These are phyloP conservation scores for Phyllostachys edulis DNA, from an alignment of 176 grass and related monocot genomes.

Conservation along the genomic window DNA sequence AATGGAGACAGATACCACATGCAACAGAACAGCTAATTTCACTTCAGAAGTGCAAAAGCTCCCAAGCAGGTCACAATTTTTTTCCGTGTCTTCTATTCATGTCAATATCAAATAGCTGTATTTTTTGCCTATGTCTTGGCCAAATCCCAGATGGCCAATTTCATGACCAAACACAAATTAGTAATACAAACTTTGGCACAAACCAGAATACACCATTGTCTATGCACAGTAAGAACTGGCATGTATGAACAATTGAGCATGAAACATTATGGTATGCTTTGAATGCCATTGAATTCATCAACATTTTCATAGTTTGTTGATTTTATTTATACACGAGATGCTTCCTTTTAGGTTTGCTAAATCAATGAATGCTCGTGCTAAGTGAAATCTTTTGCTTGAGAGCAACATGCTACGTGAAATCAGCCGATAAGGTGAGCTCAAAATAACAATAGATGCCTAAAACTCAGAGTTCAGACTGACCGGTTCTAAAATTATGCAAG, in stretches of 20 bases:
- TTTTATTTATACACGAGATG: background rate
- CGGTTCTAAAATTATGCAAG: background rate
- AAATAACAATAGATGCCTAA: background rate
- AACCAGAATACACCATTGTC: background rate
- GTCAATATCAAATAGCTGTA: conserved; percentile 12
- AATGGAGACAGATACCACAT: conserved; percentile 10
- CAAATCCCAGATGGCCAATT: conserved; percentile 7
- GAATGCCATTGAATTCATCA: background rate
- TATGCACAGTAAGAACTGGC: background rate
- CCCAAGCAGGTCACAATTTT: background rate
- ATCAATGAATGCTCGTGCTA: background rate
- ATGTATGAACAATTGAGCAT: background rate
- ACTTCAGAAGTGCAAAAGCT: background rate
- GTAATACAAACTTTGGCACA: background rate
- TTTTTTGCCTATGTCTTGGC: background rate
- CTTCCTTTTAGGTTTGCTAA: background rate
- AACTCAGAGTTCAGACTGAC: background rate
- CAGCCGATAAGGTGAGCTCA: background rate
- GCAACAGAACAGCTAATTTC: background rate
- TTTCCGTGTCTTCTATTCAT: background rate
- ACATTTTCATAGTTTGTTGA: background rate
- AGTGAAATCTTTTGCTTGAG: background rate
- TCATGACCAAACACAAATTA: background rate
- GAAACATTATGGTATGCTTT: background rate
- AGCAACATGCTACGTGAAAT: background rate